phyloP scores from a whole-genome alignment of 768 basidiomycete genomes.

The Cystobasidium ongulense region DNA sequence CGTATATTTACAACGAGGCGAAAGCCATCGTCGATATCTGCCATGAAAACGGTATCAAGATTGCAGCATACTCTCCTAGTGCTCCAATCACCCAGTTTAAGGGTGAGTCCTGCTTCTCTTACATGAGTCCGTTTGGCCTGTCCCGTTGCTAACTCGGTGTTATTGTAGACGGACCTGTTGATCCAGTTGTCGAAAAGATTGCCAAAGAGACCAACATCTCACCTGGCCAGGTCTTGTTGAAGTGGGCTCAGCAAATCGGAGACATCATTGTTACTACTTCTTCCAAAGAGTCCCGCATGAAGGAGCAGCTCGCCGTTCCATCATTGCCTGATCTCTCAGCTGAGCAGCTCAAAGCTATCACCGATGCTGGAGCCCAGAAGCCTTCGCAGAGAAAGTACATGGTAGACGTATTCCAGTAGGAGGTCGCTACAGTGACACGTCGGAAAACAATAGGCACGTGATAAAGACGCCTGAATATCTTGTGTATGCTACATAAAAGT shows the following conservation, averaged over 20 bases:
- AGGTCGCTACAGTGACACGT: background rate
- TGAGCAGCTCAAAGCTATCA: slow-evolving; percentile 23
- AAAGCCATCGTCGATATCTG: slow-evolving; percentile 30
- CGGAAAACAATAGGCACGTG: too few species aligned
- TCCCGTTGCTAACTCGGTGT: background rate
- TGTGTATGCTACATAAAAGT: background rate
- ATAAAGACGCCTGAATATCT: background rate
- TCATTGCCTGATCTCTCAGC: slow-evolving; percentile 12
- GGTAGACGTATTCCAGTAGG: slow-evolving; percentile 12
- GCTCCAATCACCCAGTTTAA: background rate
- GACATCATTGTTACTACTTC: slow-evolving; percentile 33
- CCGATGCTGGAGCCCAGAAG: background rate
- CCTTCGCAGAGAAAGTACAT: slow-evolving; percentile 18
- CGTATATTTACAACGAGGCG: slow-evolving; percentile 29
- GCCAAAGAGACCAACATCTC: slow-evolving; percentile 16
- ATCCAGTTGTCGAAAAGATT: slow-evolving; percentile 23
- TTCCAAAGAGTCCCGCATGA: slow-evolving; percentile 31
- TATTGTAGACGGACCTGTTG: slow-evolving; percentile 29
- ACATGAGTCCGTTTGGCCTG: background rate
- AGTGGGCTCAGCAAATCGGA: slow-evolving; percentile 33
- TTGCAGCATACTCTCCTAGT: slow-evolving; percentile 29
- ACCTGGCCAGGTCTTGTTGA: slow-evolving; percentile 26
- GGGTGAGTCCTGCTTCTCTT: slow-evolving; percentile 6
- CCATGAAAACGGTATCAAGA: slow-evolving; percentile 28
- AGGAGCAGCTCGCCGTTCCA: slow-evolving; percentile 21